These are phyloP conservation scores for Lasiodiplodia gonubiensis DNA, from an alignment of 2,329 filamentous ascomycete species.

Conservation along the genomic window DNA sequence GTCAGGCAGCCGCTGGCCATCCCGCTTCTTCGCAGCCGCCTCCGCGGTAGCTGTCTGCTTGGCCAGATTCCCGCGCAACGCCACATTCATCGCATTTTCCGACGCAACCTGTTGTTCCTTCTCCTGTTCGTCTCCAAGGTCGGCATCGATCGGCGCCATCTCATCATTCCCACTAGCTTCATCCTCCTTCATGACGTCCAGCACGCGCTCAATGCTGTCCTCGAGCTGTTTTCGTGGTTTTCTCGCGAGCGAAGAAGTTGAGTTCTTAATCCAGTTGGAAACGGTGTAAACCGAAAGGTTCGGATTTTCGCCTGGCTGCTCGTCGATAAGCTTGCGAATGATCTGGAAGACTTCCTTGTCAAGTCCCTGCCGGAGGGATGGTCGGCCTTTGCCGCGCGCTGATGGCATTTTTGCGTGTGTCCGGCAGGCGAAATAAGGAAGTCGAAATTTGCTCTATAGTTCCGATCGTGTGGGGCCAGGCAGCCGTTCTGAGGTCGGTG, in stretches of 20 bases:
- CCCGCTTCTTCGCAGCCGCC: slow-evolving; percentile 18
- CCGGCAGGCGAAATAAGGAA: too few relatives aligned
- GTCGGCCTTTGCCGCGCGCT: slow-evolving; percentile 30
- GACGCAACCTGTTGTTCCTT: slow-evolving; percentile 32
- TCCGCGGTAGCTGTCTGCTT: slow-evolving; percentile 13
- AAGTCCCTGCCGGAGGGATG: slow-evolving; percentile 45
- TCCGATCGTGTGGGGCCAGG: background rate
- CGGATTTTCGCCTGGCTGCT: slow-evolving; percentile 55
- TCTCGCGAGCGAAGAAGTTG: slow-evolving; percentile 84
- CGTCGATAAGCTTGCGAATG: slow-evolving; percentile 75
- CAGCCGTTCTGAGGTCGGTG: too few relatives aligned
- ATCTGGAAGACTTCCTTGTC: slow-evolving; percentile 72
- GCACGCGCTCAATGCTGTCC: slow-evolving; percentile 81
- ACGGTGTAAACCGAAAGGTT: slow-evolving; percentile 66
- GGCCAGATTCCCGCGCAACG: slow-evolving; percentile 60
- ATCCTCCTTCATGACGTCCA: slow-evolving; percentile 73
- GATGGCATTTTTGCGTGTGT: slow-evolving; percentile 8
- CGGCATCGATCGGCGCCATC: slow-evolving; percentile 54
- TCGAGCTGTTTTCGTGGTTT: slow-evolving; percentile 82
- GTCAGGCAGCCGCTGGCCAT: slow-evolving; percentile 57
- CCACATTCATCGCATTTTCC: slow-evolving; percentile 65
- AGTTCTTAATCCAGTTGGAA: slow-evolving; percentile 80
- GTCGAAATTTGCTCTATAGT: background rate
- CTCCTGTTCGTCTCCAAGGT: slow-evolving; percentile 37
- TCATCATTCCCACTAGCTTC: slow-evolving; percentile 63